Evolutionary conservation across 805 yeast genomes (phyloP), one percentile per base, ranked within the genome.

Genomic region (Ogataea nakhonphanomensis): DNA sequence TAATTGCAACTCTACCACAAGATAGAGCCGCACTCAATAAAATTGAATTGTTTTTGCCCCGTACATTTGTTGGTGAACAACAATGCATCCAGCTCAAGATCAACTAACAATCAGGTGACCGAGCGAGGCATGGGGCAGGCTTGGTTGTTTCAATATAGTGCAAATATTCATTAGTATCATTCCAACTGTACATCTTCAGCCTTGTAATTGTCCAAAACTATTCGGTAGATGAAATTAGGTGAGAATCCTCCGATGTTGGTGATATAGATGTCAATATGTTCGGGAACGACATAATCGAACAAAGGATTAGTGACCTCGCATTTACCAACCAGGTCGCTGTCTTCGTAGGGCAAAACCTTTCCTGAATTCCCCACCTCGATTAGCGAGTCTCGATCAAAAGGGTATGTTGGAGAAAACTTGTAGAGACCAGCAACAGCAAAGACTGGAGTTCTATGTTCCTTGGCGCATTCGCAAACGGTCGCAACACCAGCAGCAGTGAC

Each of bases 191-290:
- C 86, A 67, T 93, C 98, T 54, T 83, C 89, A 38, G 81, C 78
- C 62, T 84, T 84, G 64, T 93, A 93, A 65, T 91, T 88, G 64
- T 93, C 99, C 68, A 90, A 77, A 14, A 93, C 95, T 40, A 93
- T 84, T 65, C 99, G 81, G 65, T 93, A 93, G 39, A 93, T 84
- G 66, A 93, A 93, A 54, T 91, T 87, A 33, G 99, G 98, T 20
- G 98, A 86, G 60, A 85, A 89, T 11, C 98, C 98, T 35, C 98
- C 99, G 37, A 90, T 78, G 60, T 93, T 91, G 8, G 99, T 91
- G 54, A 93, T 86, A 62, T 84, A 88, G 45, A 93, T 88, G 63
- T 93, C 97, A 47, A 93, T 85, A 56, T 85, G 80, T 55, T 91
- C 98, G 0, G 99, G 98, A 8, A 89, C 82, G 24, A 93, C 83